Evolutionary conservation across 1,284 basidiomycete genomes (phyloP).

Genomic region (Cryptococcus maquisensis): DNA sequence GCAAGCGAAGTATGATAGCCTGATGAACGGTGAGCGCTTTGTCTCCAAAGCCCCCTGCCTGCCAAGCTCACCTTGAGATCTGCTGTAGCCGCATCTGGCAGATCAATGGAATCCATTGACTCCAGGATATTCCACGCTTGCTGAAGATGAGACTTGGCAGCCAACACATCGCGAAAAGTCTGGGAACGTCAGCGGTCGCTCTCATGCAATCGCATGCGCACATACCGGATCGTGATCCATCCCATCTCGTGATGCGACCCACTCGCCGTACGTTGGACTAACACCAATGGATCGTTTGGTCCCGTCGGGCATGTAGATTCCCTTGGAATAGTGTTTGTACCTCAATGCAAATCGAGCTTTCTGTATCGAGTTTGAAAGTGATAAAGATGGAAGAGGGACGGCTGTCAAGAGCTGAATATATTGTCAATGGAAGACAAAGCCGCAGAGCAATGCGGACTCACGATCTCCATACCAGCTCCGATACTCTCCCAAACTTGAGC

Average conservation of each 20-base stretch:
- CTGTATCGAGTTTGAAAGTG: background rate
- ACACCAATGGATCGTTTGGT: background rate
- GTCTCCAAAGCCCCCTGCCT: too few relatives aligned
- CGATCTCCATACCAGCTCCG: conserved; percentile 24
- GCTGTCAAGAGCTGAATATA: conserved; percentile 15
- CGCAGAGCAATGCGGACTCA: conserved; percentile 17
- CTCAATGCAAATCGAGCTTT: conserved; percentile 16
- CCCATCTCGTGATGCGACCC: background rate
- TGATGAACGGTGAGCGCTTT: background rate
- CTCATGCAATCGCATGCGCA: background rate
- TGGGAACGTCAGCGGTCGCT: too few relatives aligned
- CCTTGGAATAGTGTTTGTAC: conserved; percentile 24
- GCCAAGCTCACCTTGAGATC: too few relatives aligned
- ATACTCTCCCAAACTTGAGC: conserved; percentile 22
- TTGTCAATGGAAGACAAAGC: background rate
- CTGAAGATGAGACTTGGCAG: too few relatives aligned
- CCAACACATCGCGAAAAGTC: too few relatives aligned
- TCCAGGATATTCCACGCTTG: too few relatives aligned
- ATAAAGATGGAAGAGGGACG: conserved; percentile 1
- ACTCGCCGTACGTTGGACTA: conserved; percentile 6
- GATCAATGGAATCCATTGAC: too few relatives aligned
- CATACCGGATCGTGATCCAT: background rate
- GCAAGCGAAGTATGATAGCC: background rate
- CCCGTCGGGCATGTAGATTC: conserved; percentile 4
- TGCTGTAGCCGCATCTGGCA: too few relatives aligned